Evolutionary conservation across 345 rosid genomes (phyloP), one percentile per base, ranked within the genome.

Genomic region (Eucalyptus fibrosa): DNA sequence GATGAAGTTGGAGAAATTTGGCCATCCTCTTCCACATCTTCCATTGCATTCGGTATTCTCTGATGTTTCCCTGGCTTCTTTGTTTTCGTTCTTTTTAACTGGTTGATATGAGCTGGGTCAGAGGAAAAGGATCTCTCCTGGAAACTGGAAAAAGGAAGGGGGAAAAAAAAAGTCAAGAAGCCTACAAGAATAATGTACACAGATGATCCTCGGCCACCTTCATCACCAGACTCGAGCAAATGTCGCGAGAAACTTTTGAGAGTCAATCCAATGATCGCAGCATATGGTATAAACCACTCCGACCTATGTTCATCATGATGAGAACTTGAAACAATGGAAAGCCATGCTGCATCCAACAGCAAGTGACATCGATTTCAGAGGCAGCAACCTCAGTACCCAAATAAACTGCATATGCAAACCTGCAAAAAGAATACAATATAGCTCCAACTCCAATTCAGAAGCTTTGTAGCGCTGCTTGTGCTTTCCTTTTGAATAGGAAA

Each of bases 1-100:
- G 95, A 91, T 18, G 95, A 91, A 1, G 94, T 59, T 24, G 92
- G 91, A 65, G 94, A 91, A n/a, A 42, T 60, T 50, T 13, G 23
- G 40, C 59, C 91, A 89, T 87, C 81, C 49, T 87, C 81, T 32
- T 40, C 28, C 89, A 62, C 87, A 45, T 89, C 89, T 85, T 91
- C 89, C 88, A 80, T 88, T 23, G 85, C 47, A 40, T 77, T 40
- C 51, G 50, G 26, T 42, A 44, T 24, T 86, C 86, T 24, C 59
- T 47, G 40, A 19, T 72, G 34, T 34, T 62, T 87, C 81, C 47
- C 87, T 28, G 60, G 55, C 42, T 49, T 49, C 37, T 18, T 32
- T 81, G 69, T 42, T 21, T 42, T 49, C 7, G 34, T 50, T 55
- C 81, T 60, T 9, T 13, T 50, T 23, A 24, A 11, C 17, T 23